These are phyloP conservation scores for Actinidia arguta DNA, from an alignment of 179 eudicot species.

Conservation along the genomic window DNA sequence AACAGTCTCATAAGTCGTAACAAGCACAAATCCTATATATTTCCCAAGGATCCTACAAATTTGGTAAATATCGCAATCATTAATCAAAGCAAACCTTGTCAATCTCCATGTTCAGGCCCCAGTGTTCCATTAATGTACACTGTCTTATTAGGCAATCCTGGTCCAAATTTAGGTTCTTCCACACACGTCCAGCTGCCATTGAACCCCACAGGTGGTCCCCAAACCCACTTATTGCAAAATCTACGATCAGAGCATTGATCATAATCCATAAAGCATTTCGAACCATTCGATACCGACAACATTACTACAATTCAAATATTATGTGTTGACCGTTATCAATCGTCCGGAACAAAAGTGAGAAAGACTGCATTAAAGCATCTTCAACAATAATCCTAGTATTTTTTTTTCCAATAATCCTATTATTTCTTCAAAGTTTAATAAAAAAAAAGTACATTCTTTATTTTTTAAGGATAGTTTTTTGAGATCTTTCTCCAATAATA, in stretches of 20 bases:
- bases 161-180: slow-evolving; percentile 89
- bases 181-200: slow-evolving; percentile 69
- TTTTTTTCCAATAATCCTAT: too few relatives aligned
- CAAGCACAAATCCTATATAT: background rate
- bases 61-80: background rate
- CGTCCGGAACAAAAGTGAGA: slow-evolving; percentile 56
- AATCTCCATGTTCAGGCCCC: slow-evolving; percentile 32
- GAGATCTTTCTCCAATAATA: too few relatives aligned
- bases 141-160: slow-evolving; percentile 65
- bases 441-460: too few relatives aligned
- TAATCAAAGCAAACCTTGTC: slow-evolving; percentile 53
- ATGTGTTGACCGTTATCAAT: background rate
- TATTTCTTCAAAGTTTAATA: too few relatives aligned
- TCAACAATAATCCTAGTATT: slow-evolving; percentile 33
- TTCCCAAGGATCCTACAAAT: background rate
- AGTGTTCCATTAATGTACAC: slow-evolving; percentile 52
- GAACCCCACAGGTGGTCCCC: slow-evolving; percentile 34
- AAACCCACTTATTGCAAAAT: slow-evolving; percentile 64
- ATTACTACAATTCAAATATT: background rate
- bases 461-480: slow-evolving; percentile 22
- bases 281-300: background rate
- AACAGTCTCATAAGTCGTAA: background rate
- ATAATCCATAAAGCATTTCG: background rate
- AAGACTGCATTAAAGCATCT: slow-evolving; percentile 54
- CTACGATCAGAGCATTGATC: slow-evolving; percentile 36